A percentile compares a stretch with the other conserved stretches of the same genome.
These are phyloP conservation scores for Lactarius deliciosus DNA, from an alignment of 768 basidiomycete genomes.

Conservation along the genomic window DNA sequence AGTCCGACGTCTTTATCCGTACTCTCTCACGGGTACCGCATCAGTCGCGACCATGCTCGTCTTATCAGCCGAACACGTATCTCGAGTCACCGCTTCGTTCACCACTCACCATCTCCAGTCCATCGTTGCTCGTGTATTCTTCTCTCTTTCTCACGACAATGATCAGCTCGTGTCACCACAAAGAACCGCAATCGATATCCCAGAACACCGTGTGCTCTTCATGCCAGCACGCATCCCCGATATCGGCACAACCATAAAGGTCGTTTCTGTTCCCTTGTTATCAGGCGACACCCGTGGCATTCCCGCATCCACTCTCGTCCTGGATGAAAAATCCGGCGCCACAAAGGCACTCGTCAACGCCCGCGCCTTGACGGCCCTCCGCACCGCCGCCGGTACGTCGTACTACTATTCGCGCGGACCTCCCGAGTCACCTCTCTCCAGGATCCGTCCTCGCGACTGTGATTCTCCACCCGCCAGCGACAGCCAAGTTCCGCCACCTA, in stretches of 20 bases:
- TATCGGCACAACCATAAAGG: slow-evolving; percentile 66
- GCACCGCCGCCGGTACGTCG: slow-evolving; percentile 77
- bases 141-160: slow-evolving; percentile 1
- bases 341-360: slow-evolving; percentile 82
- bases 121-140: slow-evolving; percentile 31
- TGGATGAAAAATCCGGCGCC: slow-evolving; percentile 68
- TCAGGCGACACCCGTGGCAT: slow-evolving; percentile 51
- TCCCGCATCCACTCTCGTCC: slow-evolving; percentile 71
- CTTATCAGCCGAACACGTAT: slow-evolving; percentile 55
- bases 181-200: slow-evolving; percentile 53
- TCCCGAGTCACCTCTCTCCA: slow-evolving; percentile 32
- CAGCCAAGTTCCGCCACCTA: slow-evolving; percentile 41
- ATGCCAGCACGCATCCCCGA: slow-evolving; percentile 73
- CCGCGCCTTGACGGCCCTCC: slow-evolving; percentile 68
- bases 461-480: slow-evolving; percentile 44
- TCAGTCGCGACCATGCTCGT: slow-evolving; percentile 8
- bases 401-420: background rate
- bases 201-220: slow-evolving; percentile 64
- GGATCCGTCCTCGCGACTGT: slow-evolving; percentile 68
- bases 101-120: slow-evolving; percentile 42
- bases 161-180: slow-evolving; percentile 44
- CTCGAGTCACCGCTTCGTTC: slow-evolving; percentile 46
- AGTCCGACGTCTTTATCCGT: background rate
- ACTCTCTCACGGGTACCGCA: slow-evolving; percentile 16
- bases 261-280: slow-evolving; percentile 69